These are phyloP conservation scores for Kitagawia praeruptora DNA, from an alignment of 129 eudicot species.

Conservation along the genomic window DNA sequence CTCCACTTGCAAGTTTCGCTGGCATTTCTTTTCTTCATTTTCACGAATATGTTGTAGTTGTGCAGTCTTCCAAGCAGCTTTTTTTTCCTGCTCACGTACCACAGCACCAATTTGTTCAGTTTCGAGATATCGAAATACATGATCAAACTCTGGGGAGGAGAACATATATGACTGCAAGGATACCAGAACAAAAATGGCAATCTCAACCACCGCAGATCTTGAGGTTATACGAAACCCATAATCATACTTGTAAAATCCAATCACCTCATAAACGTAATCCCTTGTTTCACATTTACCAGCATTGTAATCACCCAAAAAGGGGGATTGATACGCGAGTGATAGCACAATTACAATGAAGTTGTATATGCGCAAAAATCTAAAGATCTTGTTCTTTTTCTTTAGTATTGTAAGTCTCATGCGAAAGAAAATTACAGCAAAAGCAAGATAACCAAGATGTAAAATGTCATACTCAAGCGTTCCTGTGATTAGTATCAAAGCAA, in stretches of 20 bases:
- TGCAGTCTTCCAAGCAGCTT: slow-evolving; percentile 96
- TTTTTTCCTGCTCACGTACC: slow-evolving; percentile 90
- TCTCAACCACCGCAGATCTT: slow-evolving; percentile 90
- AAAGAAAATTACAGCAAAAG: slow-evolving; percentile 75
- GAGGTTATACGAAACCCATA: slow-evolving; percentile 95
- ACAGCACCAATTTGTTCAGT: slow-evolving; percentile 99
- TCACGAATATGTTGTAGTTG: slow-evolving; percentile 82
- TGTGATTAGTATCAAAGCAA: slow-evolving; percentile 72
- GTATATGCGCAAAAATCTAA: slow-evolving; percentile 79
- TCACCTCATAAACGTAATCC: slow-evolving; percentile 74
- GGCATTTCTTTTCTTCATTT: slow-evolving; percentile 73
- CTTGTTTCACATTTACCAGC: slow-evolving; percentile 77
- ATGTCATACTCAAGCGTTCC: slow-evolving; percentile 94
- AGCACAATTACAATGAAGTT: slow-evolving; percentile 83
- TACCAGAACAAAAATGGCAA: slow-evolving; percentile 70
- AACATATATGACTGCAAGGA: slow-evolving; percentile 95
- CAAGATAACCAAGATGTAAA: slow-evolving; percentile 95
- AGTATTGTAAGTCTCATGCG: slow-evolving; percentile 78
- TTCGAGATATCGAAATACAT: slow-evolving; percentile 94
- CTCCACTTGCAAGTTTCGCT: slow-evolving; percentile 94
- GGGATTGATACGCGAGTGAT: slow-evolving; percentile 94
- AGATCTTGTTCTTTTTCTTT: slow-evolving; percentile 83
- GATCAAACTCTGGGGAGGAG: slow-evolving; percentile 76
- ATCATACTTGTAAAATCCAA: slow-evolving; percentile 89
- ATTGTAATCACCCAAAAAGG: slow-evolving; percentile 63